Percentiles rank a stretch among this genome's conserved stretches.
These are phyloP conservation scores for Aspergillus sp. DNA, from an alignment of 2,329 filamentous ascomycete genomes.

Conservation along the genomic window DNA sequence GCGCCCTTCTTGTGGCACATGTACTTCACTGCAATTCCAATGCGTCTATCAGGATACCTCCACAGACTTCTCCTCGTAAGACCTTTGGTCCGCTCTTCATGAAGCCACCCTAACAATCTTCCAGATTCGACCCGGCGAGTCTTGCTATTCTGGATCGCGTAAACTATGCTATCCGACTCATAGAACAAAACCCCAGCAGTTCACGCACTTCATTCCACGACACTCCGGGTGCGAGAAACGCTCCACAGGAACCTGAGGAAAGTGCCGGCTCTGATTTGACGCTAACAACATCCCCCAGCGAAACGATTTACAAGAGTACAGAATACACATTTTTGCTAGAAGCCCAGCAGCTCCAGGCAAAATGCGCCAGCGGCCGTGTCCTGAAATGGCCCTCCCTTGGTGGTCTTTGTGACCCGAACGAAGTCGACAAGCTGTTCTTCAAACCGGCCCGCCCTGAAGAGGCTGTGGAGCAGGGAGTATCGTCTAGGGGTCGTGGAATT, in stretches of 20 bases:
- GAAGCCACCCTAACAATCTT: too few relatives aligned
- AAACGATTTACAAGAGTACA: not conserved
- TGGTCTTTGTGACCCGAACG: too few relatives aligned
- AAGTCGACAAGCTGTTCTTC: too few relatives aligned
- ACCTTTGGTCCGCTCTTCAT: not conserved
- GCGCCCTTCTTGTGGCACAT: not conserved
- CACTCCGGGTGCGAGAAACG: too few relatives aligned
- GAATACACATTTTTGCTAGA: not conserved
- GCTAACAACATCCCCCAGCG: not conserved
- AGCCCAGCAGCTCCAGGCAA: not conserved
- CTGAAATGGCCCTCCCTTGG: too few relatives aligned
- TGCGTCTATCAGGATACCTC: not conserved
- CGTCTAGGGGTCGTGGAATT: not conserved
- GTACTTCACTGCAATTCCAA: not conserved
- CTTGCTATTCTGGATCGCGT: too few relatives aligned
- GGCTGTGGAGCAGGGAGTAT: not conserved
- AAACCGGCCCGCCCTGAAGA: not conserved
- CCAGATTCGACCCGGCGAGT: too few relatives aligned
- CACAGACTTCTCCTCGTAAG: constrained; percentile 1
- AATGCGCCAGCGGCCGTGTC: not conserved
- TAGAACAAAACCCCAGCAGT: too few relatives aligned
- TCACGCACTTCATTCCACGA: too few relatives aligned
- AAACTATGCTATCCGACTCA: too few relatives aligned
- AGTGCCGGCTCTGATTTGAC: too few relatives aligned
- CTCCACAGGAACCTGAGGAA: too few relatives aligned